Base-by-base conservation (phyloP, 2,329 filamentous ascomycete species). In the Orbilia javanica region DNA sequence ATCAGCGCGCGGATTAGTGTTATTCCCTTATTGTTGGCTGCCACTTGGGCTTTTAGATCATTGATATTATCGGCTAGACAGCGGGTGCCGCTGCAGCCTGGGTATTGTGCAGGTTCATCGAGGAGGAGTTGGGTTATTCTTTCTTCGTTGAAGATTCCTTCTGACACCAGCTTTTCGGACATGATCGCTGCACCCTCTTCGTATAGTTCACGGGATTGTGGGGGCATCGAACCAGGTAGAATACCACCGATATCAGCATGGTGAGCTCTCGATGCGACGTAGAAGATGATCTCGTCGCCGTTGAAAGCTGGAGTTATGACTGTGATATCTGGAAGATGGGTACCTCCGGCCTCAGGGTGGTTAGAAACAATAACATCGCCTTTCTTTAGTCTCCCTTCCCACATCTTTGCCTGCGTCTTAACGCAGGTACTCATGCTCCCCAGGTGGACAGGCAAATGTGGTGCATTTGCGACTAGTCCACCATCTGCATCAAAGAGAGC, bases 391-490 rank as follows among this genome's bases (percentile, higher is more conserved):
- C 91, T 93, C 4, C 91, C 92, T 81, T 90, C 88, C 92, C 92
- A 96, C 71, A 94, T 93, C 81, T 92, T 88, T 4, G 92, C 91
- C 84, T 95, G 92, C 57, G 92, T 92, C 75, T 89, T 87, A 1
- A 95, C 92, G 62, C 92, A 94, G 8, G 92, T 94, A n/a, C 91
- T 92, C 92, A 95, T 94, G 57, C 90, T 93, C 29, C 92, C 92
- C 10, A 96, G 85, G 82, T 95, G 93, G 0, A 94, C 92, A 0
- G 93, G 93, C 11, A 96, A 85, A 85, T 96, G 92, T 0, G 93
- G 93, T 18, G 93, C 89, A 82, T 94, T 94, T 3, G 92, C 92
- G 0, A 95, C 92, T 0, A 95, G 86, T 0, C 91, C 92, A 18
- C 93, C 93, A 7, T 89, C 89, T 0, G 90, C 88, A 80, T 94